Conservation (phyloP, 2,329 filamentous ascomycete species). For the Diaporthe sp. region DNA sequence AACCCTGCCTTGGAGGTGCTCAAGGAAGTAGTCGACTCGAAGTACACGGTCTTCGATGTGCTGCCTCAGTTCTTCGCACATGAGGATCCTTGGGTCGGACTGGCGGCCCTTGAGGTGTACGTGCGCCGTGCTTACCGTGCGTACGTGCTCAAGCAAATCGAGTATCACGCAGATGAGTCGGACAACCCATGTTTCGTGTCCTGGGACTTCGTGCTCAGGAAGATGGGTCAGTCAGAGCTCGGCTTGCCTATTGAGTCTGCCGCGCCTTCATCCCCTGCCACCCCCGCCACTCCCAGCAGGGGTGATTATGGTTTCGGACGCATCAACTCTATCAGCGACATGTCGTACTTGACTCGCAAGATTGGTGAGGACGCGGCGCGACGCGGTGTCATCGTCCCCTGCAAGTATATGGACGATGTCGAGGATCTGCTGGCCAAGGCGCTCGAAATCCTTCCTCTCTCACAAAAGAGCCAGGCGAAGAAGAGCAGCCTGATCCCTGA, state of each 20-base stretch:
- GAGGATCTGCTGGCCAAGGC: conserved; percentile 90
- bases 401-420: conserved; percentile 92
- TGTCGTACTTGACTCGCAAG: conserved; percentile 87
- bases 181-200: conserved; percentile 81
- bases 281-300: conserved; percentile 57
- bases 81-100: conserved; percentile 91
- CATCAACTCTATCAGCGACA: conserved; percentile 95
- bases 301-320: conserved; percentile 79
- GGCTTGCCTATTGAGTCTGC: conserved; percentile 85
- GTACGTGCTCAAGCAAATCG: conserved; percentile 89
- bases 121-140: conserved; percentile 96
- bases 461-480: conserved; percentile 57
- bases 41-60: conserved; percentile 98
- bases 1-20: conserved; percentile 91
- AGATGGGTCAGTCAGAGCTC: conserved; percentile 92
- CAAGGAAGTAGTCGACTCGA: conserved; percentile 98
- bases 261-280: conserved; percentile 87
- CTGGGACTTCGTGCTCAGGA: conserved; percentile 96
- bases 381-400: conserved; percentile 95
- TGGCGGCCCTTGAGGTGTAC: conserved; percentile 96
- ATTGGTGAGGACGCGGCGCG: conserved; percentile 82
- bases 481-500: conserved; percentile 78
- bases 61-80: conserved; percentile 95
- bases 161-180: conserved; percentile 86
- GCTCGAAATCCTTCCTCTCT: conserved; percentile 83